phyloP scores from a whole-genome alignment of 495 filamentous ascomycete species.

The Penicillium bialowiezense region DNA sequence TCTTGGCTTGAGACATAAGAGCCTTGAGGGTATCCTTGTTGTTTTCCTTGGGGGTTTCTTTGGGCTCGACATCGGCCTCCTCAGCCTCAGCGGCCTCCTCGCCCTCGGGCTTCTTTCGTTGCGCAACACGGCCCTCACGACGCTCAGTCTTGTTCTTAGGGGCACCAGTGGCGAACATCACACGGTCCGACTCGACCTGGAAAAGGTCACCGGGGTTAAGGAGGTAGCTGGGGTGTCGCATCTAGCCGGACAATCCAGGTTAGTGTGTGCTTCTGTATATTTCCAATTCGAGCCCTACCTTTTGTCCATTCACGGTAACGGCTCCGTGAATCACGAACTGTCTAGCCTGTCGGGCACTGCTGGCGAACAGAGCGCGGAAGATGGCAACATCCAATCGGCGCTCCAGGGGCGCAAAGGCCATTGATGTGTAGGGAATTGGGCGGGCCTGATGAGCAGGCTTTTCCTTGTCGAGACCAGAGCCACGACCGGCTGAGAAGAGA shows the following conservation, averaged over 20 bases:
- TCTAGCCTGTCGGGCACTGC: constrained; percentile 88
- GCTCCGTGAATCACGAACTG: constrained; percentile 91
- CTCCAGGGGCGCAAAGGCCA: constrained; percentile 89
- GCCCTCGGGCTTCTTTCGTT: constrained; percentile 22
- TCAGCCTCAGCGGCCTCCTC: constrained; percentile 24
- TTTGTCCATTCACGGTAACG: constrained; percentile 94
- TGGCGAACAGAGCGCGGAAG: constrained; percentile 89
- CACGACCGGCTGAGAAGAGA: constrained; percentile 75
- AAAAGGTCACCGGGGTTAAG: constrained; percentile 98
- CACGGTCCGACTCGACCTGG: constrained; percentile 84
- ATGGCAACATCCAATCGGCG: constrained; percentile 87
- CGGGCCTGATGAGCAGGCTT: constrained; percentile 6
- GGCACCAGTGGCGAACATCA: constrained; percentile 80
- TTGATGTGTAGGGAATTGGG: constrained; percentile 80
- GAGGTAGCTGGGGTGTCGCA: constrained; percentile 88
- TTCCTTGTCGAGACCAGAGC: constrained; percentile 58
- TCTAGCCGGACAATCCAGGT: constrained; percentile 48
- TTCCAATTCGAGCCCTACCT: constrained; percentile 50
- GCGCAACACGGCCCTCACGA: constrained; percentile 33
- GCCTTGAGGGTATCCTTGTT: constrained; percentile 45
- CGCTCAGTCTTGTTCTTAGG: constrained; percentile 56
- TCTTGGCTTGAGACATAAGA: constrained; percentile 53
- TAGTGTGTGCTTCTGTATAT: not conserved
- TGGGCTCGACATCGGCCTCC: constrained; percentile 22
- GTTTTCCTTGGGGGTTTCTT: constrained; percentile 26